Percentiles rank a stretch among this genome's conserved stretches.
Conservation (phyloP, 139 green algal species). For the Chlorella sp. region DNA sequence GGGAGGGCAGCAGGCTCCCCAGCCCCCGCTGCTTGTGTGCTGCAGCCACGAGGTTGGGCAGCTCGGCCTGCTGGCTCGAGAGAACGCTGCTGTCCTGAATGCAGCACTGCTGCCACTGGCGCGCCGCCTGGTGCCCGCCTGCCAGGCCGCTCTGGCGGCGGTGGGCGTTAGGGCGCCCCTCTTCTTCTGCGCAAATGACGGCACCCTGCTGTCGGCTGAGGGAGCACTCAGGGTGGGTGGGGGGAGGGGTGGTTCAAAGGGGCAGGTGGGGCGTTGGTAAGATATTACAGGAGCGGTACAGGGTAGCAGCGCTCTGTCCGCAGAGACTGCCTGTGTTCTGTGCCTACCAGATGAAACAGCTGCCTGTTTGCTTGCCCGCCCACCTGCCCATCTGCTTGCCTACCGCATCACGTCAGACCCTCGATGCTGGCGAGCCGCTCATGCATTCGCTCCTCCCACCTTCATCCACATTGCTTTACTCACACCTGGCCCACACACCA, state of each 20-base stretch:
- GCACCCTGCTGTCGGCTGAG: constrained; percentile 38
- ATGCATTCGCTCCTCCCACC: too few relatives aligned
- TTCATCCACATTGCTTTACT: too few relatives aligned
- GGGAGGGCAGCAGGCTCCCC: background rate
- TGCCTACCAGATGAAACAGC: too few relatives aligned
- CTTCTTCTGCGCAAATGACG: constrained; percentile 50
- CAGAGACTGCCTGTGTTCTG: too few relatives aligned
- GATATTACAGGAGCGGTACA: background rate
- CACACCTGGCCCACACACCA: too few relatives aligned
- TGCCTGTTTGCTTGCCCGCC: too few relatives aligned
- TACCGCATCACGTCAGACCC: too few relatives aligned
- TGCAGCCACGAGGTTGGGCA: constrained; percentile 39
- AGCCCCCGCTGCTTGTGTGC: background rate
- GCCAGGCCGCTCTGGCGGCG: constrained; percentile 18
- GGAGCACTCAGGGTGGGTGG: constrained; percentile 14
- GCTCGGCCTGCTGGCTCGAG: constrained; percentile 54
- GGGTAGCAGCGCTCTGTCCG: too few relatives aligned
- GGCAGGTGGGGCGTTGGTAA: background rate
- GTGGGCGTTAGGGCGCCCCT: constrained; percentile 33
- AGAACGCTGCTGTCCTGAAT: constrained; percentile 52
- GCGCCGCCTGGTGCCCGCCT: constrained; percentile 34
- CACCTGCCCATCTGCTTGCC: too few relatives aligned
- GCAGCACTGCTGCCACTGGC: constrained; percentile 53
- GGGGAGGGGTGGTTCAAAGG: background rate
- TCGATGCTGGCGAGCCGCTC: too few relatives aligned